Evolutionary conservation across 1,284 basidiomycete genomes (phyloP), one percentile per base, ranked within the genome.

Genomic region (Vanrija sp.): DNA sequence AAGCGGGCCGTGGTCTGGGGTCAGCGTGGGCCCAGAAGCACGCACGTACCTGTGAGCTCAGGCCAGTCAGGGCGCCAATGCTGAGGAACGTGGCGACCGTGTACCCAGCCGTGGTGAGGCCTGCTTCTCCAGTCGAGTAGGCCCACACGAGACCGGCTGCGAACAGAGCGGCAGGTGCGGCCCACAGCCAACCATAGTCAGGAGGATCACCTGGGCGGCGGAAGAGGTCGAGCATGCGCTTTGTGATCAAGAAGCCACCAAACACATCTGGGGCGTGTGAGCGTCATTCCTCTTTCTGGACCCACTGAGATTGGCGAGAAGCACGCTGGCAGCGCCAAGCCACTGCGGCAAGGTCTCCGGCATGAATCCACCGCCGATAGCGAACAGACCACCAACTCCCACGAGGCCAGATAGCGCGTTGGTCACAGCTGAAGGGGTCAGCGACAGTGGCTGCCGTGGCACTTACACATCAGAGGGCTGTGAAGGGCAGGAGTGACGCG

Each of bases 151-250:
- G 89, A 1, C 86, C 89, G 42, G 87, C 87, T 2, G 86, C 85
- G 68, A 91, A 91, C 4, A 90, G 82, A 1, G 85, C 80, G 16
- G 85, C 89, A 19, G 89, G 89, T 54, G 90, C 74, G 23, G 81
- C 82, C 65, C 91, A 91, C 16, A 91, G 76, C 85, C 85, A 90
- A 0, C 85, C 83, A 72, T 90, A 91, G 69, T 91, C 89, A 3
- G 89, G 88, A 16, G 89, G 89, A 74, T 91, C 89, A 49, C 83
- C 86, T 1, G 85, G 85, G 46, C 89, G 85, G 76, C 88, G 88
- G 76, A 91, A 91, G 85, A 91, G 90, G 68, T 91, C 88, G 60
- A 91, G 79, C 89, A 91, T 91, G 48, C 88, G 84, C 74, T 90
- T 88, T 15, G 87, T 88, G 66, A 89, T 86, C 26, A 88, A 83